Conservation (phyloP, 768 basidiomycete species). For the Mycena latifolia region DNA sequence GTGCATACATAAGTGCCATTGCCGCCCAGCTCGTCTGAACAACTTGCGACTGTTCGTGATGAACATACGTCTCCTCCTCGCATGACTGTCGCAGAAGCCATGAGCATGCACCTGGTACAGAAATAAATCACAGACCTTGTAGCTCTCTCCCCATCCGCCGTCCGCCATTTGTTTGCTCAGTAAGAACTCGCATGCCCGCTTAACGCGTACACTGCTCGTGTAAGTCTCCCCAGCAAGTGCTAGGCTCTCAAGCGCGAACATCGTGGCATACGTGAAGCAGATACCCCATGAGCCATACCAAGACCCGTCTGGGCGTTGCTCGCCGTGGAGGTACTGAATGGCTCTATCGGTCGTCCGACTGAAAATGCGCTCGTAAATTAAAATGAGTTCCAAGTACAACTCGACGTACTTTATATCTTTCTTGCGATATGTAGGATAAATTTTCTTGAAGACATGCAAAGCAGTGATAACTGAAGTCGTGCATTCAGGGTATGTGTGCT, state of each 20-base stretch:
- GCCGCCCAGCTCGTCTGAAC: constrained; percentile 96
- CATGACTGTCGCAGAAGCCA: constrained; percentile 73
- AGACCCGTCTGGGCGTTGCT: constrained; percentile 86
- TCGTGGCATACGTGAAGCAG: constrained; percentile 98
- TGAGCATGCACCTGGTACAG: not conserved
- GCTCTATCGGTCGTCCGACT: constrained; percentile 77
- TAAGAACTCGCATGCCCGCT: constrained; percentile 87
- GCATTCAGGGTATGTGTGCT: constrained; percentile 96
- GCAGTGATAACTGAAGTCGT: constrained; percentile 96
- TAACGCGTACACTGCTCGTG: constrained; percentile 72
- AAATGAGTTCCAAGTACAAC: not conserved
- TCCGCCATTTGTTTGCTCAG: constrained; percentile 86
- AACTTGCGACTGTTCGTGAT: constrained; percentile 86
- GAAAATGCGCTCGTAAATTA: constrained; percentile 7
- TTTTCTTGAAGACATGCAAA: constrained; percentile 83
- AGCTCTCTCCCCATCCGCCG: constrained; percentile 99
- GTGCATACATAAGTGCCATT: constrained; percentile 91
- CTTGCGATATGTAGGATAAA: constrained; percentile 83
- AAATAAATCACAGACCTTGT: constrained; percentile 77
- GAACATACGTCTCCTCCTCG: constrained; percentile 79
- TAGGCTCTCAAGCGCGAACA: constrained; percentile 94
- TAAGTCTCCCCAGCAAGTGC: constrained; percentile 92
- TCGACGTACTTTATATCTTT: constrained; percentile 76
- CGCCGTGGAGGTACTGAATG: constrained; percentile 82
- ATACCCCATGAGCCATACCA: constrained; percentile 99